Evolutionary conservation across 441 rosid species (phyloP).

Genomic region (Corymbia citriodora): DNA sequence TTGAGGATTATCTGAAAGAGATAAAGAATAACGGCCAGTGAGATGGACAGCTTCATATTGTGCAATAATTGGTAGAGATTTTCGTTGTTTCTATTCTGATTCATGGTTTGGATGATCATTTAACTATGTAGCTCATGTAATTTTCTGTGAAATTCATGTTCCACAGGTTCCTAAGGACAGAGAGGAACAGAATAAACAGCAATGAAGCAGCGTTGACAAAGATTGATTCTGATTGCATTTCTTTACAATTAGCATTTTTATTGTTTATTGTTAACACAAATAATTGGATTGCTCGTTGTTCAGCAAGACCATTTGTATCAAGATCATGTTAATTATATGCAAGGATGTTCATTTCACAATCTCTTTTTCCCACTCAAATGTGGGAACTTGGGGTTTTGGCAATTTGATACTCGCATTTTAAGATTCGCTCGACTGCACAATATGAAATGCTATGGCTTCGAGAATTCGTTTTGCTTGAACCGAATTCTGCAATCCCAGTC

Average conservation of each 20-base stretch:
- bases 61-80: background rate
- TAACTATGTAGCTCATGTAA: background rate
- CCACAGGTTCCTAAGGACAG: background rate
- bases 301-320: background rate
- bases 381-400: background rate
- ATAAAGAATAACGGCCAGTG: background rate
- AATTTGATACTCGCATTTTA: background rate
- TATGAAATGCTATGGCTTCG: background rate
- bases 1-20: slow-evolving; percentile 6
- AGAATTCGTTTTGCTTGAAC: background rate
- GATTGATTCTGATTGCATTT: background rate
- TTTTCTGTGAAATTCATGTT: background rate
- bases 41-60: background rate
- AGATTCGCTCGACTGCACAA: background rate
- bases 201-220: background rate
- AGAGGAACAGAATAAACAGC: background rate
- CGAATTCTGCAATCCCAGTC: background rate
- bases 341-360: background rate
- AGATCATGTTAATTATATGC: background rate
- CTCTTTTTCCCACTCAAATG: background rate
- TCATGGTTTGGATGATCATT: background rate
- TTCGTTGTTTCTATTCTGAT: background rate
- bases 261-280: background rate
- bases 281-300: background rate
- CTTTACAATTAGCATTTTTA: background rate